phyloP scores from a whole-genome alignment of 169 alveolate species.

The Plasmodium cynomolgi region DNA sequence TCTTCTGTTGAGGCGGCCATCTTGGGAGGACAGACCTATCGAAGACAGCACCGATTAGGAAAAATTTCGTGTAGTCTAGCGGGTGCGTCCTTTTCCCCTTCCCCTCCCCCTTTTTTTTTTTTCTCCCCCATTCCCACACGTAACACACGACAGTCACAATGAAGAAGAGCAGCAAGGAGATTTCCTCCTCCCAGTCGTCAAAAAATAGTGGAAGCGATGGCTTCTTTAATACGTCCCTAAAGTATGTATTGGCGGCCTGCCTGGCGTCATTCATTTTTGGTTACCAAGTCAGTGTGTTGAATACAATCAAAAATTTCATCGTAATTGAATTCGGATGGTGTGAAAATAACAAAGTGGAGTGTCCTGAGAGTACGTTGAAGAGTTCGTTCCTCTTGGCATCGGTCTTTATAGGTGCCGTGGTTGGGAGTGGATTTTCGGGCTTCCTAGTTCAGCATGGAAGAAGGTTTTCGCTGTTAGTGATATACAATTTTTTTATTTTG shows the following conservation, averaged over 20 bases:
- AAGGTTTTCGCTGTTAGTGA: constrained; percentile 74
- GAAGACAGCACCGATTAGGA: neutral
- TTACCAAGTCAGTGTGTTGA: constrained; percentile 77
- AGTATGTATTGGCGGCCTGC: constrained; percentile 75
- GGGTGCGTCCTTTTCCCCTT: neutral
- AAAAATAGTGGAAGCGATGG: neutral
- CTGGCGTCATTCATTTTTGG: constrained; percentile 83
- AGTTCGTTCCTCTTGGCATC: constrained; percentile 78
- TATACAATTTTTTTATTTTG: constrained; percentile 74
- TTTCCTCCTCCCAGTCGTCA: neutral
- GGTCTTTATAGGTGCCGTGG: constrained; percentile 81
- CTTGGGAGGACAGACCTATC: neutral
- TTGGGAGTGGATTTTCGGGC: constrained; percentile 81
- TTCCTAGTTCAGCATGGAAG: constrained; percentile 78
- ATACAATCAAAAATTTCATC: constrained; percentile 79
- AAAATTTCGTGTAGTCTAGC: neutral
- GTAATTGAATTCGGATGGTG: constrained; percentile 84
- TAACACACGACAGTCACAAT: neutral
- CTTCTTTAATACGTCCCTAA: constrained; percentile 32
- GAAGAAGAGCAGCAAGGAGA: constrained; percentile 18
- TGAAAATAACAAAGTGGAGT: neutral
- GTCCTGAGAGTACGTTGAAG: constrained; percentile 34
- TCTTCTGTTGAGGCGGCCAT: neutral
- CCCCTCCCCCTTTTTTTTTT: too few relatives aligned
- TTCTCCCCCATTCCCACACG: neutral